phyloP scores from a whole-genome alignment of 2,329 filamentous ascomycete species.

The Coniochaeta sp. region DNA sequence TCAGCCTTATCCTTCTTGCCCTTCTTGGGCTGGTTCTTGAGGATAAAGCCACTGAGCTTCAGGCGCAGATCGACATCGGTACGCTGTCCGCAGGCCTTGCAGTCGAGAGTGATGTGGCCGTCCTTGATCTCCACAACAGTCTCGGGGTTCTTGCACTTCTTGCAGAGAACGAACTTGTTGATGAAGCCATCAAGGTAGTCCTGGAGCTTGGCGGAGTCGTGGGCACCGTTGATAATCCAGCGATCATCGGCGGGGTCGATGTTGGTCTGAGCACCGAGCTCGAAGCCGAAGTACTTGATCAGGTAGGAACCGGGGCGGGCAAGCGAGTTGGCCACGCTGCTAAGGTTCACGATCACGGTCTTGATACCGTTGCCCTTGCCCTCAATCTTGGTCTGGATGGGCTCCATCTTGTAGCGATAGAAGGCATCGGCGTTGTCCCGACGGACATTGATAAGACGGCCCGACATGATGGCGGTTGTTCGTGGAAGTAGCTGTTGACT shows the following conservation, averaged over 20 bases:
- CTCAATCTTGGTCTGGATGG: slow-evolving; percentile 97
- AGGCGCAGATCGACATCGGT: slow-evolving; percentile 85
- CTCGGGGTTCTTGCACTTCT: slow-evolving; percentile 99
- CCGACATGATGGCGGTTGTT: slow-evolving; percentile 69
- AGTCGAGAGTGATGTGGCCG: slow-evolving; percentile 84
- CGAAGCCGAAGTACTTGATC: slow-evolving; percentile 99
- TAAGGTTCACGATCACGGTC: slow-evolving; percentile 93
- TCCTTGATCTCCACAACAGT: slow-evolving; percentile 95
- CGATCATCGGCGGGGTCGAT: slow-evolving; percentile 95
- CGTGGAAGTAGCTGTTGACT: too few species aligned
- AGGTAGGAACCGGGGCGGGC: slow-evolving; percentile 89
- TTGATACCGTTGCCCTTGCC: slow-evolving; percentile 99
- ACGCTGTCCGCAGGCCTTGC: slow-evolving; percentile 96
- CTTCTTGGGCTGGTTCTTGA: slow-evolving; percentile 90
- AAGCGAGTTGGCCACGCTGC: slow-evolving; percentile 85
- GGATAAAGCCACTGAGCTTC: slow-evolving; percentile 94
- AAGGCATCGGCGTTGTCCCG: slow-evolving; percentile 97
- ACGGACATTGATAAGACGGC: slow-evolving; percentile 82
- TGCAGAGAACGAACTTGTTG: slow-evolving; percentile 97
- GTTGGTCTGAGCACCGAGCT: slow-evolving; percentile 97
- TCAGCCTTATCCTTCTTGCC: slow-evolving; percentile 96
- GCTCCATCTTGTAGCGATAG: slow-evolving; percentile 99
- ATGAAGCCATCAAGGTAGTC: slow-evolving; percentile 99
- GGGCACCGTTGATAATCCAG: slow-evolving; percentile 99
- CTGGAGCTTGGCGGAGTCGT: slow-evolving; percentile 91